Evolutionary conservation across 306 rosid genomes (phyloP).

Genomic region (Abrus pulchellus): DNA sequence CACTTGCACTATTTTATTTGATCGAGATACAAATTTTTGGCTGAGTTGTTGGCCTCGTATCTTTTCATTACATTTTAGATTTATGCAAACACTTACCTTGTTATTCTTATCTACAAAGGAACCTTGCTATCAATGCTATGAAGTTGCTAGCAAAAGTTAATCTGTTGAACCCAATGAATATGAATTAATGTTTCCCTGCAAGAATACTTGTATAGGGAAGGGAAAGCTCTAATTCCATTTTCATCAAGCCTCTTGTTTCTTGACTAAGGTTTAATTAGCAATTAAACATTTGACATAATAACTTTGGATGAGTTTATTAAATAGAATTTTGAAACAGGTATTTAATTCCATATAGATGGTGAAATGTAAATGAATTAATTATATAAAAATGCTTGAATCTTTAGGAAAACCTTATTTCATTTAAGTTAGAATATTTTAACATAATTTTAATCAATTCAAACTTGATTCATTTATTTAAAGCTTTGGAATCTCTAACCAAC

Average conservation of each 20-base stretch:
- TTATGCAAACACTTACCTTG: constrained; percentile 14
- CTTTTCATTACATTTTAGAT: constrained; percentile 40
- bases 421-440: constrained; percentile 10
- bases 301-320: constrained; percentile 5
- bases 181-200: constrained; percentile 29
- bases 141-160: constrained; percentile 38
- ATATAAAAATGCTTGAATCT: constrained; percentile 1
- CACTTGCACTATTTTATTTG: constrained; percentile 19
- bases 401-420: constrained; percentile 21
- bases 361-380: constrained; percentile 15
- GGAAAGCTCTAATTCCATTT: not conserved
- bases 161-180: constrained; percentile 27
- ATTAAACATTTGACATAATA: constrained; percentile 21
- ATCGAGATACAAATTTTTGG: constrained; percentile 25
- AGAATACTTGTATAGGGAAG: not conserved
- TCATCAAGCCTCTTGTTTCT: constrained; percentile 22
- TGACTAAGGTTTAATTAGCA: not conserved
- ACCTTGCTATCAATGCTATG: constrained; percentile 39
- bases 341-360: constrained; percentile 27
- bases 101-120: constrained; percentile 22
- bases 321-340: constrained; percentile 28
- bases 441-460: not conserved
- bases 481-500: not conserved
- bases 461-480: not conserved
- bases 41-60: constrained; percentile 12